phyloP scores from a whole-genome alignment of 2,329 filamentous ascomycete genomes.

The Tolypocladium endophyticum region DNA sequence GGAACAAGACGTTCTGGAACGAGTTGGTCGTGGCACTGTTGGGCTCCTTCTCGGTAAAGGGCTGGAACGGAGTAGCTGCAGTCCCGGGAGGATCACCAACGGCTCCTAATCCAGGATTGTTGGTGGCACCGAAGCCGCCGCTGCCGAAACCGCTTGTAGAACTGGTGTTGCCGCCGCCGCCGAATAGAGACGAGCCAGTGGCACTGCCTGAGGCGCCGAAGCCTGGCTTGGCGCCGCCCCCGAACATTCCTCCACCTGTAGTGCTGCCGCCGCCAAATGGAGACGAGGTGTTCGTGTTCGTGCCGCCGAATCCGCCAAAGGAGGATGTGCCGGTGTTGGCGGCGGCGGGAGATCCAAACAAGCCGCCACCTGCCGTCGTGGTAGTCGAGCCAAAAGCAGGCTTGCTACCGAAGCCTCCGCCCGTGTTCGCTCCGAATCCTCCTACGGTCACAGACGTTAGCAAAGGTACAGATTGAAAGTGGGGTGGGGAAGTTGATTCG shows the following conservation, averaged over 20 bases:
- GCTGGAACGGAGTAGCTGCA: conserved; percentile 55
- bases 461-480: not conserved
- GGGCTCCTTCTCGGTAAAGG: conserved; percentile 64
- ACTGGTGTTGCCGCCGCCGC: conserved; percentile 21
- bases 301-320: conserved; percentile 30
- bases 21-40: conserved; percentile 45
- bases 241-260: conserved; percentile 41
- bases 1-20: conserved; percentile 72
- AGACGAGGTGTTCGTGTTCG: conserved; percentile 20
- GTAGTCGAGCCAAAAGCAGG: conserved; percentile 40
- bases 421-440: conserved; percentile 26
- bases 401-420: conserved; percentile 31
- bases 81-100: conserved; percentile 58
- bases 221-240: conserved; percentile 32
- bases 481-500: not conserved
- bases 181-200: conserved; percentile 36
- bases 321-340: conserved; percentile 24
- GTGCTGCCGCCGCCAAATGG: conserved; percentile 28
- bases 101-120: conserved; percentile 41
- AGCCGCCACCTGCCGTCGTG: conserved; percentile 25
- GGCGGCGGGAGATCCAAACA: conserved; percentile 33
- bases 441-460: conserved; percentile 12
- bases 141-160: conserved; percentile 20
- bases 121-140: conserved; percentile 30
- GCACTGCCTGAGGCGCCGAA: conserved; percentile 33